Evolutionary conservation across 352 stramenopile species (phyloP), one percentile per base, ranked within the genome.

Genomic region (Phytophthora fragariaefolia): DNA sequence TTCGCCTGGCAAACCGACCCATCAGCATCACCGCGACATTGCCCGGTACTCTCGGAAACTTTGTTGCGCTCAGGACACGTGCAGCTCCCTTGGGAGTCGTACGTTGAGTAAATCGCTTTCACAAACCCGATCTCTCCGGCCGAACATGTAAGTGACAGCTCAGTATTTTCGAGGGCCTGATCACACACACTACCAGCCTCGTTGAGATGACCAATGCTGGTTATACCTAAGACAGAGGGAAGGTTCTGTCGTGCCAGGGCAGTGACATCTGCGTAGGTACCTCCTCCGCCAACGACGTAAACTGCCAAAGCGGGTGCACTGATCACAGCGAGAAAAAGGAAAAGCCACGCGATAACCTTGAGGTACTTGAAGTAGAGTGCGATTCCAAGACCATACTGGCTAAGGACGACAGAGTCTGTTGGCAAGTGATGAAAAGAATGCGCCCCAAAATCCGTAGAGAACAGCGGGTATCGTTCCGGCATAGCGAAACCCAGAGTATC

Each of bases 341-440:
- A 95, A 7, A 95, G 74, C 85, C 87, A 95, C 17, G 79, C 69
- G 64, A 95, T 89, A 58, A 90, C 87, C 59, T 95, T 95, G 65
- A 95, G 80, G 79, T 90, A 95, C 63, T 91, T 92, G 76, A 95
- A 95, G 71, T 93, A 93, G 28, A 93, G 78, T 6, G 77, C 83
- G 56, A 93, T 87, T 51, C 82, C 85, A 15, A 95, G 63, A 20
- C 83, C 80, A 70, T 93, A 92, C 45, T 88, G 87, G 46, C 86
- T 93, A 52, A 93, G 65, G 13, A 93, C 85, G 58, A 76, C 58
- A 49, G 87, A 93, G 66, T 93, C 85, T 22, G 85, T 92, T 0
- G 87, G 85, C 24, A 91, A 58, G 2, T 80, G 72, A 38, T 93
- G 85, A 55, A 95, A 95, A 15, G 80, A 74, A 53, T 93, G 87